Base-by-base conservation (phyloP, 2,329 filamentous ascomycete species). In the Ustulina deusta region DNA sequence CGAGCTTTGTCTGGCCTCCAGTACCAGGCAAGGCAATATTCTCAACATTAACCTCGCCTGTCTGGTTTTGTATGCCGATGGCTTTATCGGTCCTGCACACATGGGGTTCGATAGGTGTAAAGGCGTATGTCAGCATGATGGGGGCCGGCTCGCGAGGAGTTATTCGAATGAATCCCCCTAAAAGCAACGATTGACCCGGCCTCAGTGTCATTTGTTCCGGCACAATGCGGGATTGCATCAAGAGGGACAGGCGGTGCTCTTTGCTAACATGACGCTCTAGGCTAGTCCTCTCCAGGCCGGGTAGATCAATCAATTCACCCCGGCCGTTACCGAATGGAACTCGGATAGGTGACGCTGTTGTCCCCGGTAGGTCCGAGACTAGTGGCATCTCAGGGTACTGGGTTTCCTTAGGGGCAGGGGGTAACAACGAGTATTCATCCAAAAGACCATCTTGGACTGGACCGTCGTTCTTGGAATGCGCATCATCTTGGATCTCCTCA, bases 331-430 rank as follows among this genome's bases (percentile, higher is more conserved):
- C 94, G 76, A 96, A 99, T 0, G 94, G 93, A 20, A 98, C 89
- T 32, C 96, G 91, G 73, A 99, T 98, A 0, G 96, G 96, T 0
- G 94, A 97, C 1, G 94, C 96, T 0, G 96, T 99, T 0, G 96
- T 99, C 10, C 97, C 96, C 0, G 96, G 93, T 2, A 97, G 85
- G 4, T 92, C 87, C 0, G 94, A 97, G 1, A 97, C 91, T 11
- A 97, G 81, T 1, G 95, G 95, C 87, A 98, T 94, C 17, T 89
- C 83, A 5, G 95, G 95, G 74, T 90, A 98, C 58, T 90, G 85
- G 2, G 87, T 89, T 74, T 94, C 93, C 3, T 84, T 82, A 68
- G 90, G 93, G 0, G 89, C 83, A 2, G 94, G 94, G 0, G 95
- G 95, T 0, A 98, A 86, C 36, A 97, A 85, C 17, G 86, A 81